These are phyloP conservation scores for Ascochyta viciae-villosae DNA, from an alignment of 2,329 filamentous ascomycete species.

Conservation along the genomic window DNA sequence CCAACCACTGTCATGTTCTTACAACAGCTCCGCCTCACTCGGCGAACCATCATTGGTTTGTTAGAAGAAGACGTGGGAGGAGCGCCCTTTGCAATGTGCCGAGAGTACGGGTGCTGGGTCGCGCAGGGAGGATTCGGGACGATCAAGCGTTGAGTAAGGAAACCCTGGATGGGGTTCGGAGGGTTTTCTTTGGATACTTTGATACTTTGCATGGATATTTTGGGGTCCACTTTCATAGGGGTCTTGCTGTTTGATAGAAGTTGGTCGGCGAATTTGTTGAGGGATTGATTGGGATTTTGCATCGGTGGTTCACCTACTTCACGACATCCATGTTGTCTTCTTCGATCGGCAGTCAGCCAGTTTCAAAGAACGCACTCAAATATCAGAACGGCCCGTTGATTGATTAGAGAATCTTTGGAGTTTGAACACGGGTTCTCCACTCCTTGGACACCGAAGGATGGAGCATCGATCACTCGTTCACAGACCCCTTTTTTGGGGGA, in stretches of 20 bases:
- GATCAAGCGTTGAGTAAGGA: constrained; percentile 1
- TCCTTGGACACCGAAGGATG: background rate
- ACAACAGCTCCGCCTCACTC: background rate
- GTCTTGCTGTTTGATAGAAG: no score
- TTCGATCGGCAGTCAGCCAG: constrained; percentile 2
- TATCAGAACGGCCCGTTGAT: constrained; percentile 2
- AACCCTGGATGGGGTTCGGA: background rate
- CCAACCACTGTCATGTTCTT: background rate
- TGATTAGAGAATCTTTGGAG: constrained; percentile 4
- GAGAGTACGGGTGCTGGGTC: background rate
- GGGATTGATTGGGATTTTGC: no score
- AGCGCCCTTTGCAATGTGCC: background rate
- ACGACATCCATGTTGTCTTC: background rate
- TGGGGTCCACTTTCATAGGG: no score
- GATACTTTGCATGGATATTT: no score
- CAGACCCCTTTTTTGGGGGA: background rate
- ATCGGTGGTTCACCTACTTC: no score
- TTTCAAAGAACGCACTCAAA: no score
- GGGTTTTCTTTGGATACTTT: no score
- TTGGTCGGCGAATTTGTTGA: no score
- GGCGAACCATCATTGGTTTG: background rate
- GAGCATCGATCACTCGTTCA: constrained; percentile 3
- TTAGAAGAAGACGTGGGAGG: background rate
- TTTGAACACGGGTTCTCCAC: constrained; percentile 1
- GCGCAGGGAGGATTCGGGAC: background rate